Conservation (phyloP, 148 eudicot genomes). For the Euryodendron excelsum region DNA sequence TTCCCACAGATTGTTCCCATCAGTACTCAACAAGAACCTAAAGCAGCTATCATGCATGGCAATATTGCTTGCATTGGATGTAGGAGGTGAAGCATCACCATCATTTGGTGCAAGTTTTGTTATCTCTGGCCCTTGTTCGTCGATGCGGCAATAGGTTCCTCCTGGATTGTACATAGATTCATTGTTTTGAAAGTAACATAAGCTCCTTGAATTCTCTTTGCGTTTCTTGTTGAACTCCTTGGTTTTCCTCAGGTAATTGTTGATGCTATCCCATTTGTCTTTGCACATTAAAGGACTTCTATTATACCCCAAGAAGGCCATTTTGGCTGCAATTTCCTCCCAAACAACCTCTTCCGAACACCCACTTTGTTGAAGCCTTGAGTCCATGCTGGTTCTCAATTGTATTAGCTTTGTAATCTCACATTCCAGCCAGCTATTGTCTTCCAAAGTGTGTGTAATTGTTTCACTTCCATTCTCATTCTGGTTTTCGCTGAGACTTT, state of each 20-base stretch:
- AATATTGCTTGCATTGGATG: slow-evolving; percentile 15
- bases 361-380: slow-evolving; percentile 53
- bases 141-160: slow-evolving; percentile 17
- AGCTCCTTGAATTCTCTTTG: slow-evolving; percentile 40
- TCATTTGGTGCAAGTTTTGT: too few relatives aligned
- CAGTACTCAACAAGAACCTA: slow-evolving; percentile 47
- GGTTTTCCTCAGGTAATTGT: slow-evolving; percentile 34
- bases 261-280: slow-evolving; percentile 59
- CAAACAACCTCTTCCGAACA: slow-evolving; percentile 41
- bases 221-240: slow-evolving; percentile 28
- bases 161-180: slow-evolving; percentile 14
- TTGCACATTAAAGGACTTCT: slow-evolving; percentile 52
- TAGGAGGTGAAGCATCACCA: slow-evolving; percentile 8
- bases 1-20: slow-evolving; percentile 43
- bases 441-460: slow-evolving; percentile 12
- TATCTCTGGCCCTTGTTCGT: too few relatives aligned
- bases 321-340: slow-evolving; percentile 60
- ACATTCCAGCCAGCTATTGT: slow-evolving; percentile 42
- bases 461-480: slow-evolving; percentile 20
- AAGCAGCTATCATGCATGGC: slow-evolving; percentile 49
- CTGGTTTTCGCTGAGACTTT: background rate
- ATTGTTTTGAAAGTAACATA: slow-evolving; percentile 15
- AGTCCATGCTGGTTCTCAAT: slow-evolving; percentile 47
- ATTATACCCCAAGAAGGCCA: slow-evolving; percentile 65
- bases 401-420: slow-evolving; percentile 58